Percentiles rank a stretch among this genome's conserved stretches.
Evolutionary conservation across 2,329 filamentous ascomycete genomes (phyloP).

Genomic region (Pseudogymnoascus pannorum): DNA sequence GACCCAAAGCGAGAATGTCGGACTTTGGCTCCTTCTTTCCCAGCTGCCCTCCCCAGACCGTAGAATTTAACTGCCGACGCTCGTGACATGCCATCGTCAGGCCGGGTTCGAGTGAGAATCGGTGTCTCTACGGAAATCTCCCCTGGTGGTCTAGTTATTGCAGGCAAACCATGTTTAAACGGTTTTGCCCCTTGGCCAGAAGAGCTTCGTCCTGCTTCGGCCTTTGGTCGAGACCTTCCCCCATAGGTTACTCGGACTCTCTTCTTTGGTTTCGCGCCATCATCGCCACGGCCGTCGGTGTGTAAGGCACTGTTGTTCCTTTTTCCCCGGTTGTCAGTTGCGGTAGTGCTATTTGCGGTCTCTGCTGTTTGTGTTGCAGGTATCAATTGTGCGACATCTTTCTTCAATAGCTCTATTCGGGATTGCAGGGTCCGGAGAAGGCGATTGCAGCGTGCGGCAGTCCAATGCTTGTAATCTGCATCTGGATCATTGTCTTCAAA

Average conservation of each 20-base stretch:
- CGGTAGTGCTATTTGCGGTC: neutral
- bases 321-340: neutral
- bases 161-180: neutral
- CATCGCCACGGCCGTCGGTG: neutral
- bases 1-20: neutral
- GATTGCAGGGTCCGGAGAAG: slow-evolving; percentile 37
- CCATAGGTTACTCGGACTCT: neutral
- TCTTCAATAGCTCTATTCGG: slow-evolving; percentile 34
- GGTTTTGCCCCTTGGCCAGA: neutral
- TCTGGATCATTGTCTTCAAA: slow-evolving; percentile 18
- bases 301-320: neutral
- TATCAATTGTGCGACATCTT: slow-evolving; percentile 23
- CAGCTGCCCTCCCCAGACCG: neutral
- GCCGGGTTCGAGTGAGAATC: slow-evolving; percentile 22
- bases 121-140: slow-evolving; percentile 28
- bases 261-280: neutral
- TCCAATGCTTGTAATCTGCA: slow-evolving; percentile 29
- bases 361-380: slow-evolving; percentile 7
- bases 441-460: slow-evolving; percentile 36
- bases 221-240: neutral
- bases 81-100: neutral
- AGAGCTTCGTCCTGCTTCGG: neutral
- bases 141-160: slow-evolving; percentile 17
- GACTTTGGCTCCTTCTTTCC: neutral
- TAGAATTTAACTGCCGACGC: neutral